Evolutionary conservation across 139 green algal genomes (phyloP), one percentile per base, ranked within the genome.

Genomic region (Raphidocelis subcapitata): DNA sequence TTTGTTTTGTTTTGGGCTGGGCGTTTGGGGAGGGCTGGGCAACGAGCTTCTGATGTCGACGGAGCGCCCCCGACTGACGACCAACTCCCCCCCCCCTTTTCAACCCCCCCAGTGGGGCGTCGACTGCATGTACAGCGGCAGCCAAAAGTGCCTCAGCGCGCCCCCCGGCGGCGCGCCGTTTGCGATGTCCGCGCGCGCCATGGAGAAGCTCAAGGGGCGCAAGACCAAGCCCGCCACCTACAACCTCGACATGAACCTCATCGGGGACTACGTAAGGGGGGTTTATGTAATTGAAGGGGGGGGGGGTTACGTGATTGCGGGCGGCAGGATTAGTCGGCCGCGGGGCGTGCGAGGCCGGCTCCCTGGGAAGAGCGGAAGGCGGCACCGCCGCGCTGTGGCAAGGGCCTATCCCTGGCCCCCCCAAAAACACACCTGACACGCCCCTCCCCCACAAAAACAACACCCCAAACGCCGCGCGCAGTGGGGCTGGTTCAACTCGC

Each of bases 211-310:
- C 29, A 76, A 84, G 65, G 61, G 31, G 28, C 84, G 92, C 47
- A 96, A 96, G 82, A 87, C 85, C n/a, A 89, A 90, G 78, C 81
- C 87, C 14, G 63, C 76, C 20, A 87, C 80, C 36, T 97, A 93
- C 78, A 90, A 95, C 79, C 79, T 96, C 60, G 92, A 97, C 83
- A 79, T 97, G 60, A 95, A 93, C 82, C 82, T 97, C 51, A 84
- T 94, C 44, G 88, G 84, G 44, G 70, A 88, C 56, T 86, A 82
- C 75, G 82, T 72, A 69, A 33, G 66, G 51, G 21, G 10, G 54
- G n/a, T n/a, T n/a, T n/a, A n/a, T n/a, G n/a, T n/a, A n/a, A n/a
- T n/a, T n/a, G n/a, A n/a, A n/a, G n/a, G n/a, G n/a, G n/a, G n/a
- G n/a, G n/a, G n/a, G n/a, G n/a, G n/a, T n/a, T n/a, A n/a, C n/a